Conservation (phyloP, 106 monocot species). For the Apostasia shenzhenica region DNA sequence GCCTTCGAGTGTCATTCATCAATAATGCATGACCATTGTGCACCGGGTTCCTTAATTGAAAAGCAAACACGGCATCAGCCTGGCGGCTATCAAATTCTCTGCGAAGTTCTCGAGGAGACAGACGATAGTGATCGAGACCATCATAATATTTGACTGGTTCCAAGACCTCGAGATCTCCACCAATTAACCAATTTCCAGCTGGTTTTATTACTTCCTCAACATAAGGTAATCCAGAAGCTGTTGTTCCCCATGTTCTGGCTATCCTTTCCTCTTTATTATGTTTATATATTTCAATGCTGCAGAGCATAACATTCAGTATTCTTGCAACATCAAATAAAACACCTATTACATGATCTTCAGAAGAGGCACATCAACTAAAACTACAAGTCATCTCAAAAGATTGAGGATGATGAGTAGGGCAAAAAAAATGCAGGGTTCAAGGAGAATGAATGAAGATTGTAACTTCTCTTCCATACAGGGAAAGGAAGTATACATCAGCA, state of each 20-base stretch:
- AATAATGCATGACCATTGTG: conserved; percentile 97
- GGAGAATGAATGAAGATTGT: too few relatives aligned
- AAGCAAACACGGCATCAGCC: conserved; percentile 95
- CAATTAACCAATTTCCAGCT: conserved; percentile 90
- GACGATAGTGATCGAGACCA: conserved; percentile 95
- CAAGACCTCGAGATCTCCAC: conserved; percentile 88
- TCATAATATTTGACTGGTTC: conserved; percentile 94
- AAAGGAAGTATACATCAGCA: too few relatives aligned
- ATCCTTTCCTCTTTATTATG: conserved; percentile 99
- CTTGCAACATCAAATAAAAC: background rate
- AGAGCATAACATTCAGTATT: background rate
- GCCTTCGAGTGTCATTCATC: conserved; percentile 92
- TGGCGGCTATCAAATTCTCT: conserved; percentile 80
- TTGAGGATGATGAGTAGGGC: background rate
- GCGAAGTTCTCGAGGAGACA: conserved; percentile 76
- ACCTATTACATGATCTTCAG: background rate
- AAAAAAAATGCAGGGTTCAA: background rate
- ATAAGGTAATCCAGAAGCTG: conserved; percentile 85
- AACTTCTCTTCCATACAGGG: too few relatives aligned
- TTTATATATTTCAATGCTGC: conserved; percentile 80
- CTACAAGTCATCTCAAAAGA: background rate
- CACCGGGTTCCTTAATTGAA: conserved; percentile 93
- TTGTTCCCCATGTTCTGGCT: conserved; percentile 94
- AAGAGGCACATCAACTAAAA: background rate
- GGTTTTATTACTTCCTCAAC: conserved; percentile 72